Evolutionary conservation across 495 filamentous ascomycete species (phyloP), one percentile per base, ranked within the genome.

Genomic region (Podospora anserina): DNA sequence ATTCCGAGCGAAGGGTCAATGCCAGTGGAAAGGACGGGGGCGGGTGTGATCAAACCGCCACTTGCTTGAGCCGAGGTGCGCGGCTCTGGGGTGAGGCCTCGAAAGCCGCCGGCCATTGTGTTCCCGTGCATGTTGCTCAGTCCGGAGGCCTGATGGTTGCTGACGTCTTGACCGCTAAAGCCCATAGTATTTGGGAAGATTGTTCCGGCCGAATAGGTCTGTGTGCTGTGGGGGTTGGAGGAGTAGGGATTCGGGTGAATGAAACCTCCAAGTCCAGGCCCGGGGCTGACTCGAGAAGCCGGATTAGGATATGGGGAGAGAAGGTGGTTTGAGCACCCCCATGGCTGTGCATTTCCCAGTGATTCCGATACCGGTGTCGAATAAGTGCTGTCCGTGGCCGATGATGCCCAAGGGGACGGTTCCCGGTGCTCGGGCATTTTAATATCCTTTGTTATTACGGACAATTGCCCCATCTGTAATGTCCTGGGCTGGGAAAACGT

Each of bases 361-460:
- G 71, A 72, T 18, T 83, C 83, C n/a, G 83, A 83, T 6, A 66
- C 71, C 0, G 81, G 82, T 2, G 81, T 82, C 23, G 82, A 85
- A 69, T 79, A 83, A 30, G 74, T 79, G 71, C 84, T 86, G 55
- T 82, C 81, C 26, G 81, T 80, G 59, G 80, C 74, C 7, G 84
- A 84, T 44, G 83, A 84, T 3, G 80, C 74, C 78, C 79, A 82
- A 19, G 81, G 78, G 2, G 83, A 85, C 44, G 73, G 77, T n/a
- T 81, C 79, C 54, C 78, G 77, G 0, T 75, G 66, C 4, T 73
- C 76, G 11, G 71, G 66, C 23, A 63, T 19, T 15, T 57, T 32
- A 28, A 73, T 61, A 15, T 67, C 71, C 16, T 71, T 68, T 1
- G 76, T 75, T 16, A 70, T 69, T 13, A 74, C 66, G 28, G 49